These are phyloP conservation scores for Steccherinum ochraceum DNA, from an alignment of 768 basidiomycete genomes.

Conservation along the genomic window DNA sequence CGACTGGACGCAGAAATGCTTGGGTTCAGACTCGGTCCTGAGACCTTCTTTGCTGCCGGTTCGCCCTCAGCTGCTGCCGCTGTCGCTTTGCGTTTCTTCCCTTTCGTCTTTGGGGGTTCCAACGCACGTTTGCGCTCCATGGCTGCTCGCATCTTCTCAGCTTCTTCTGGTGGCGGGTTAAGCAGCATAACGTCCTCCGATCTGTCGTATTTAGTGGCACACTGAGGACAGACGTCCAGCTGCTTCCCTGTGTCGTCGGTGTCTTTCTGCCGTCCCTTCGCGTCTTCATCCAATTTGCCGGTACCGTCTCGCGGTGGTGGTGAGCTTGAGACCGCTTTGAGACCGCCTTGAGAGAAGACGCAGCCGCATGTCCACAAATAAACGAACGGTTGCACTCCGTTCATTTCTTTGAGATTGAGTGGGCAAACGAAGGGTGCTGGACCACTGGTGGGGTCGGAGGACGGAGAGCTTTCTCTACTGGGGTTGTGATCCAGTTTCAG, in stretches of 20 bases:
- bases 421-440: constrained; percentile 82
- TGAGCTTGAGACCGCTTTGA: constrained; percentile 55
- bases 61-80: constrained; percentile 23
- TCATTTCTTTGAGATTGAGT: constrained; percentile 91
- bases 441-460: constrained; percentile 37
- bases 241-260: constrained; percentile 23
- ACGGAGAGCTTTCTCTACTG: constrained; percentile 17
- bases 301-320: constrained; percentile 20
- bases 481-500: constrained; percentile 78
- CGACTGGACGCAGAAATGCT: constrained; percentile 51
- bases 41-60: constrained; percentile 37
- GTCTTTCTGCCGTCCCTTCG: constrained; percentile 23
- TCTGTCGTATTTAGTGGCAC: constrained; percentile 61
- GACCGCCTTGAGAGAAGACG: constrained; percentile 81
- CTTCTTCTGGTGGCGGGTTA: constrained; percentile 68
- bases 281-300: constrained; percentile 19
- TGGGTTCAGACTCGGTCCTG: constrained; percentile 42
- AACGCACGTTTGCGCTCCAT: constrained; percentile 55
- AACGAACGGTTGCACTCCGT: constrained; percentile 82
- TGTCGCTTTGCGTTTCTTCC: constrained; percentile 57
- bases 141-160: constrained; percentile 43
- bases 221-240: constrained; percentile 70
- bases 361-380: constrained; percentile 85
- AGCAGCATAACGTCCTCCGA: constrained; percentile 50
- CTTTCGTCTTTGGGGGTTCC: constrained; percentile 47